These are phyloP conservation scores for Cryphonectria naterciae DNA, from an alignment of 2,329 filamentous ascomycete species.

Conservation along the genomic window DNA sequence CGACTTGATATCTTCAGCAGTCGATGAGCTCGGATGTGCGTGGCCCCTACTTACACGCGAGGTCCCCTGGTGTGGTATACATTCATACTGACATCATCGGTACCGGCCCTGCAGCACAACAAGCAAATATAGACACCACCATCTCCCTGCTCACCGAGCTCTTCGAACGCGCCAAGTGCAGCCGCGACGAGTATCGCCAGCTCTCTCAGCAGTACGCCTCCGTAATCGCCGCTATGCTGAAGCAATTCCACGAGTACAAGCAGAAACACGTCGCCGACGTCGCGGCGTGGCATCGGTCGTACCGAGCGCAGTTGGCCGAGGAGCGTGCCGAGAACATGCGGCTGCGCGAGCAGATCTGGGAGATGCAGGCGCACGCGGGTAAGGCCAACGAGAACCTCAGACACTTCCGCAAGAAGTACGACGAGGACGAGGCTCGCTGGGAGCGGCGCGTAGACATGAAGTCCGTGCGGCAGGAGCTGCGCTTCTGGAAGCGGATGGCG, in stretches of 20 bases:
- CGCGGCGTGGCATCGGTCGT: conserved; percentile 67
- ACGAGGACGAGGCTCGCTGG: conserved; percentile 59
- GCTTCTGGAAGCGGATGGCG: conserved; percentile 70
- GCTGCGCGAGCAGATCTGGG: conserved; percentile 68
- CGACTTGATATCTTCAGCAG: conserved; percentile 59
- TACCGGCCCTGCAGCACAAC: conserved; percentile 51
- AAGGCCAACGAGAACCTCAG: conserved; percentile 62
- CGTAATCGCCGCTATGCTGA: conserved; percentile 60
- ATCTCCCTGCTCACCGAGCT: conserved; percentile 65
- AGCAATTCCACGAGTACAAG: conserved; percentile 70
- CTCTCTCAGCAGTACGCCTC: conserved; percentile 63
- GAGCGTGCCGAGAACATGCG: conserved; percentile 66
- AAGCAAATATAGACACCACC: conserved; percentile 63
- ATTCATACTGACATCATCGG: background rate
- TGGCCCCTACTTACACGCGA: conserved; percentile 17
- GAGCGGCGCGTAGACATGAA: conserved; percentile 57
- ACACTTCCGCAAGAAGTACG: conserved; percentile 58
- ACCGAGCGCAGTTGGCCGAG: conserved; percentile 67
- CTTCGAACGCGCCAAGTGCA: conserved; percentile 64
- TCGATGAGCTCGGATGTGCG: conserved; percentile 60
- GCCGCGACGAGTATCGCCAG: conserved; percentile 63
- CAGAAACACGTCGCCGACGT: conserved; percentile 65
- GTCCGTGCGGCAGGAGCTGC: conserved; percentile 60
- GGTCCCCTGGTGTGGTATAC: background rate
- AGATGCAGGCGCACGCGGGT: conserved; percentile 65